Evolutionary conservation across 495 filamentous ascomycete genomes (phyloP), one percentile per base, ranked within the genome.

Genomic region (Astrocystis sublimbata): DNA sequence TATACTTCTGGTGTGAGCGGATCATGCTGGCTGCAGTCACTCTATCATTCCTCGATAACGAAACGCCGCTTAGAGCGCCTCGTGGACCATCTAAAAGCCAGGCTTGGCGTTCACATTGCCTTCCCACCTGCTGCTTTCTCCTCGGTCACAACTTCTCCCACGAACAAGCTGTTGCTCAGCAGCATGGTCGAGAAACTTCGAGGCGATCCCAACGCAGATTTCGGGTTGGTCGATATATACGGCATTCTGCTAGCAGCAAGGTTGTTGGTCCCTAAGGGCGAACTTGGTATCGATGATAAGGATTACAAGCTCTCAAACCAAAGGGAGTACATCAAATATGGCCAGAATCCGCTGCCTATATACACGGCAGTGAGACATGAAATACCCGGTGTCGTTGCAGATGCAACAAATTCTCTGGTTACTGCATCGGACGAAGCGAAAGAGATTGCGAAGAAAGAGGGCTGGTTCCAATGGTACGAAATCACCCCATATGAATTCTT

Each of bases 391-490:
- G 71, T 83, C 35, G 74, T 79, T 17, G 65, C 75, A 0, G 58
- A 77, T n/a, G 75, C 67, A 4, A 78, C 70, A 15, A 77, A 76
- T 23, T 81, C 84, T 35, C 76, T 79, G 23, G 64, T 72, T 2
- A 66, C 74, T 21, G 53, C 71, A 2, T 68, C 76, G 1, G 78
- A 87, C 54, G 76, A 75, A 42, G 77, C 73, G 0, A 88, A 89
- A 65, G 83, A 83, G 57, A 81, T 85, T 52, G 88, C 91, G 2
- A 86, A 84, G 65, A 82, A 81, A 53, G 86, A 94, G 70, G 81
- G 90, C 2, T 98, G 92, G 91, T 98, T 98, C 65, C 93, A 98
- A 68, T 98, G 94, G 94, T 98, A 96, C 65, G 94, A 98, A 64
- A 86, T 93, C 60, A 96, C 92, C 0, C 94, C 94, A 0, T 98